Conservation (phyloP, 768 basidiomycete genomes). For the Leccinum sublutescens region DNA sequence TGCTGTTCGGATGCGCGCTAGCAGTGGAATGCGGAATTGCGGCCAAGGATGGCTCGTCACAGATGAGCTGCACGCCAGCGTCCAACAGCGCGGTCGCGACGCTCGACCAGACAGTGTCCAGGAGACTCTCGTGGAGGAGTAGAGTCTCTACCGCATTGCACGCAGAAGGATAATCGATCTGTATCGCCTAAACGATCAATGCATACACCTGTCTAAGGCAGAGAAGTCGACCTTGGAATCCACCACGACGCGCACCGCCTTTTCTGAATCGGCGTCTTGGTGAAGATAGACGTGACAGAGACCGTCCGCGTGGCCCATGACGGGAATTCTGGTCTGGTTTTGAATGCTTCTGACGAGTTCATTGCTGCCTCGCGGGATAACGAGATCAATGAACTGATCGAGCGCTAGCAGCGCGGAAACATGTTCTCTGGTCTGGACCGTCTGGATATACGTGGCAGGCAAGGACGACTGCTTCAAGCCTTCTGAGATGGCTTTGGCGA, state of each 20-base stretch:
- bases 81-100: conserved; percentile 72
- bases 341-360: conserved; percentile 87
- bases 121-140: conserved; percentile 72
- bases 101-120: conserved; percentile 75
- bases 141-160: conserved; percentile 94
- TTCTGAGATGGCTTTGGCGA: conserved; percentile 75
- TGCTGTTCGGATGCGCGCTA: conserved; percentile 38
- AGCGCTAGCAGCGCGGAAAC: conserved; percentile 83
- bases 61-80: conserved; percentile 72
- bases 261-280: conserved; percentile 71
- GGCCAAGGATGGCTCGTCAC: conserved; percentile 64
- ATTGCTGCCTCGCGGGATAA: conserved; percentile 95
- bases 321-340: conserved; percentile 86
- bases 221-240: conserved; percentile 78
- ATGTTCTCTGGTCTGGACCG: conserved; percentile 88
- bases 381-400: conserved; percentile 93
- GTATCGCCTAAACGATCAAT: background rate
- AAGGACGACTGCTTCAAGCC: conserved; percentile 74
- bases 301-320: conserved; percentile 99
- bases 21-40: conserved; percentile 46
- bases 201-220: background rate
- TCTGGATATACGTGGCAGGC: conserved; percentile 82
- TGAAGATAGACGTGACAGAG: conserved; percentile 90
- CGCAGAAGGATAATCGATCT: conserved; percentile 94
- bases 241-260: conserved; percentile 77